phyloP scores from a whole-genome alignment of 225 moss, liverwort and hornwort species.

The Bryoerythrophyllum caledonicum region DNA sequence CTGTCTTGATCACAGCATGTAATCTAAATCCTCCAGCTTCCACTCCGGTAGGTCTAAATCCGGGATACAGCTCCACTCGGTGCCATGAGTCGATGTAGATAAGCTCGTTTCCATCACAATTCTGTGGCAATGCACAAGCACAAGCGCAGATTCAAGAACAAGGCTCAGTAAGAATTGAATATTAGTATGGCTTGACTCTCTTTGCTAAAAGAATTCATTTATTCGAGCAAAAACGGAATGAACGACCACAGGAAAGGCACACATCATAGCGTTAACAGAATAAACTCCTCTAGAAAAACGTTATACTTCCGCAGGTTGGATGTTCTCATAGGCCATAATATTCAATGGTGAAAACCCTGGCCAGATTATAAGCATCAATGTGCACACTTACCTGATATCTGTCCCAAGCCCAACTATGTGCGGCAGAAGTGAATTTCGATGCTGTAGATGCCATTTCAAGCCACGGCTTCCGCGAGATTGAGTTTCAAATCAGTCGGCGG shows the following conservation, averaged over 20 bases:
- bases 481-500: constrained; percentile 20
- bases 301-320: neutral
- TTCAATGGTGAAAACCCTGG: neutral
- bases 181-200: neutral
- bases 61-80: neutral
- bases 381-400: neutral
- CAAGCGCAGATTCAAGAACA: neutral
- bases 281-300: neutral
- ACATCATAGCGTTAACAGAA: neutral
- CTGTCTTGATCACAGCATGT: neutral
- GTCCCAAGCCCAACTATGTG: neutral
- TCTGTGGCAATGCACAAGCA: neutral
- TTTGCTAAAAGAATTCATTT: neutral
- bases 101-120: constrained; percentile 4
- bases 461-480: constrained; percentile 15
- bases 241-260: neutral
- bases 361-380: neutral
- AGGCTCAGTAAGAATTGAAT: neutral
- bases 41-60: neutral
- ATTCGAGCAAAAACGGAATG: neutral
- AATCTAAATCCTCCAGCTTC: neutral
- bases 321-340: neutral
- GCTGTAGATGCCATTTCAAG: constrained; percentile 16
- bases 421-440: neutral
- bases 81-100: neutral